Evolutionary conservation across 2,329 filamentous ascomycete genomes (phyloP), one percentile per base, ranked within the genome.

Genomic region (Magnaporthiopsis rhizophila): DNA sequence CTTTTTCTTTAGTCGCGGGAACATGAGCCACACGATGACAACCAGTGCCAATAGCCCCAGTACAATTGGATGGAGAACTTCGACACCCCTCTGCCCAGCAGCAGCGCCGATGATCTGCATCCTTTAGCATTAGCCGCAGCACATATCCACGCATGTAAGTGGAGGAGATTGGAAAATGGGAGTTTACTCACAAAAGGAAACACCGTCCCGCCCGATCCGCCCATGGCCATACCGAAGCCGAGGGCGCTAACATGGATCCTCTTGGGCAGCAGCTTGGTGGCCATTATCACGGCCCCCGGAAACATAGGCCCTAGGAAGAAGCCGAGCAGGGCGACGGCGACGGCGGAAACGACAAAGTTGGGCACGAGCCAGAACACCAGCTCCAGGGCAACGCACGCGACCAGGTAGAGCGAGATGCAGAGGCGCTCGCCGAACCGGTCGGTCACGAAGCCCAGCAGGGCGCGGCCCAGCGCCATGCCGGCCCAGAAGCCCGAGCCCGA

Each of bases 291-390:
- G 0, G 83, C 88, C 3, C 87, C 88, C 0, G 90, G 89, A 74
- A 93, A 94, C 24, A 94, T 74, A 0, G 91, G 91, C 0, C 91
- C 91, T 0, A 95, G 80, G 71, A 93, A 91, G 79, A 94, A 92
- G 0, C 91, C 91, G 66, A 91, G 84, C 0, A 94, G 73, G 0
- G 86, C 79, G 13, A 92, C 87, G 5, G 89, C 86, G 1, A 93
- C 81, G 0, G 89, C 88, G 0, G 89, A 91, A 7, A 90, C 88
- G 70, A 89, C 84, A 72, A 93, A 91, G 63, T 88, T 83, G 0
- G 91, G 90, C 0, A 95, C 87, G 2, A 93, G 85, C 90, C 90
- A 95, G 77, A 94, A 90, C 57, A 94, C 74, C 0, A 94, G 81
- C 69, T 91, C 84, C 6, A 91, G 79, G 0, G 72, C 85, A 71